Conservation (phyloP, 179 eudicot genomes). For the Sideroxylon spinosum region DNA sequence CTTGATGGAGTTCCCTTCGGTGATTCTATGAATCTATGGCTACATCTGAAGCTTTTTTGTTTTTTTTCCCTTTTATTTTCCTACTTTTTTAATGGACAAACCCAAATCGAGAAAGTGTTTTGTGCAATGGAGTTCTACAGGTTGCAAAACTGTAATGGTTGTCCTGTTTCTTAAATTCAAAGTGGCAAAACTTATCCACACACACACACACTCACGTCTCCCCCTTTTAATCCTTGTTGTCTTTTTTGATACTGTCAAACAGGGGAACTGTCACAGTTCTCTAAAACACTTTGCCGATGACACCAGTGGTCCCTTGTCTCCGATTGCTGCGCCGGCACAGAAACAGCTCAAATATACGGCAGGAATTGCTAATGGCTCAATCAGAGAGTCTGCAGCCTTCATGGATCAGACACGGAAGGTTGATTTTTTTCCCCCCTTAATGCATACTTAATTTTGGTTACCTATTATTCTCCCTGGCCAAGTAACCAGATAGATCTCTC, state of each 20-base stretch:
- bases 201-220: not conserved
- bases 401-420: slow-evolving; percentile 76
- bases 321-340: slow-evolving; percentile 75
- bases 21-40: not conserved
- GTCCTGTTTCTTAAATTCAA: not conserved
- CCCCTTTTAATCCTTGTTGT: not conserved
- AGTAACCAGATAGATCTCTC: too few species aligned
- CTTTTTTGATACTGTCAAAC: slow-evolving; percentile 13
- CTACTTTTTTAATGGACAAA: not conserved
- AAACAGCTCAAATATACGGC: slow-evolving; percentile 95
- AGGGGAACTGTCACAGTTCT: slow-evolving; percentile 59
- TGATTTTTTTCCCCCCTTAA: slow-evolving; percentile 6
- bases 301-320: slow-evolving; percentile 66
- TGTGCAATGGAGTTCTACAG: not conserved
- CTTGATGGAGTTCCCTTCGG: not conserved
- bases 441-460: not conserved
- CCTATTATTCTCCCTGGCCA: not conserved
- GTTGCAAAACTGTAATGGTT: not conserved
- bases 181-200: not conserved
- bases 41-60: not conserved
- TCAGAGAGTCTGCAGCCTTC: slow-evolving; percentile 70
- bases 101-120: too few species aligned
- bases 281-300: slow-evolving; percentile 69
- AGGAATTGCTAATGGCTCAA: slow-evolving; percentile 78
- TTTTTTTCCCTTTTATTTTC: not conserved